Evolutionary conservation across 2,329 filamentous ascomycete genomes (phyloP), one percentile per base, ranked within the genome.

Genomic region (Pestalotiopsis sp.): DNA sequence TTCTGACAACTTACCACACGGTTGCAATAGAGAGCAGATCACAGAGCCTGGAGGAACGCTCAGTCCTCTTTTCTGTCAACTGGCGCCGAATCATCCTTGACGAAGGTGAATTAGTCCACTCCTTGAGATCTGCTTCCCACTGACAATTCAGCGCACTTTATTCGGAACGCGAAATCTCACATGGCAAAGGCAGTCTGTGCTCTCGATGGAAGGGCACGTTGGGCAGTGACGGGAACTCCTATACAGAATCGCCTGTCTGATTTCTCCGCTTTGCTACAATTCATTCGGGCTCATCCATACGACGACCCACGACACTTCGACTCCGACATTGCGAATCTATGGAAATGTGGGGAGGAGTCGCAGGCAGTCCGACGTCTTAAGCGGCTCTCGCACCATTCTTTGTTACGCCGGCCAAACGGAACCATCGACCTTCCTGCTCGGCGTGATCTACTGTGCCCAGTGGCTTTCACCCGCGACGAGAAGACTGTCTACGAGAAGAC

Each of bases 151-250:
- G 83, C 81, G 1, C 83, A 84, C 66, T 71, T 78, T 1, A 81
- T 85, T 38, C 77, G 81, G 2, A 81, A 81, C 38, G 68, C 69
- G 1, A 72, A 74, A 1, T 78, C 79, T 0, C 57, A 68, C 11
- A 82, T 79, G 70, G 75, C 80, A 13, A 75, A 72, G 65, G 81
- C 81, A 0, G 72, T 81, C 0, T 83, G 78, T 27, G 74, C 75
- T 2, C 74, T 86, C 0, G 69, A 80, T 0, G 75, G 80, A 0
- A 68, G 70, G 13, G 75, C 74, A 1, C 77, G 84, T 3, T 86
- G 83, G 84, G 81, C 80, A 0, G 78, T 86, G 0, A 85, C 83
- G 0, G 83, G 84, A 0, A 86, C 84, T 0, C 84, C 84, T 0
- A 81, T 86, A 0, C 84, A 86, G 58, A 86, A 86, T 62, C 73